Conservation (phyloP, 2,329 filamentous ascomycete species). For the Sordariomycetes sp. region DNA sequence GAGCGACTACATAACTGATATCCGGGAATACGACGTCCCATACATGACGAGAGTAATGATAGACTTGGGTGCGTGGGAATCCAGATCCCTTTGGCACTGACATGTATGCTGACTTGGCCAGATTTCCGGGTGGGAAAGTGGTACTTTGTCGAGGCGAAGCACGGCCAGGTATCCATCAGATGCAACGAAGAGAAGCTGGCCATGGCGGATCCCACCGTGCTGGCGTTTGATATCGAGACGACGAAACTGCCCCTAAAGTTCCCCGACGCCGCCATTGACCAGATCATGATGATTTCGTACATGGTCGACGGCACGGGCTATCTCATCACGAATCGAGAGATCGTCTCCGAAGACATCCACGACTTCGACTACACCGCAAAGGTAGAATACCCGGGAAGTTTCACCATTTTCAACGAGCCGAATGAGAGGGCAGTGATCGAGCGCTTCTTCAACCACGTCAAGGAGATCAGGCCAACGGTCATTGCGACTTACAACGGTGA, state of each 20-base stretch:
- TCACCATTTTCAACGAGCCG: slow-evolving; percentile 97
- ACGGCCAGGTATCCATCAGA: slow-evolving; percentile 70
- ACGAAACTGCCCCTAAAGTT: slow-evolving; percentile 94
- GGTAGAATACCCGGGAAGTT: slow-evolving; percentile 87
- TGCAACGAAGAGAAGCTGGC: slow-evolving; percentile 80
- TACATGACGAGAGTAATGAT: slow-evolving; percentile 99
- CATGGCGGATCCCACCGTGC: slow-evolving; percentile 89
- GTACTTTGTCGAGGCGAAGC: slow-evolving; percentile 92
- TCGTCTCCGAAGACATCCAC: slow-evolving; percentile 91
- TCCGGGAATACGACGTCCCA: slow-evolving; percentile 97
- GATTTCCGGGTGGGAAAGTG: slow-evolving; percentile 94
- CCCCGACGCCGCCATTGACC: slow-evolving; percentile 84
- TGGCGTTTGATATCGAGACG: slow-evolving; percentile 99
- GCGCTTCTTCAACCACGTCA: slow-evolving; percentile 89
- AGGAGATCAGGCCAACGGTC: slow-evolving; percentile 85
- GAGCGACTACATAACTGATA: slow-evolving; percentile 95
- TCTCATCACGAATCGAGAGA: slow-evolving; percentile 93
- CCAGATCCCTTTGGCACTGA: not conserved
- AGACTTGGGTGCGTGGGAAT: slow-evolving; percentile 54
- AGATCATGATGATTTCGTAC: slow-evolving; percentile 99
- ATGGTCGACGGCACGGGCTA: slow-evolving; percentile 99
- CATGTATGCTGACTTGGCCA: slow-evolving; percentile 17
- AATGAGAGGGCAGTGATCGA: slow-evolving; percentile 82
- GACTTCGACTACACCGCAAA: slow-evolving; percentile 98
- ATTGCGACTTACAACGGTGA: slow-evolving; percentile 99